A percentile compares a stretch with the other conserved stretches of the same genome.
phyloP scores from a whole-genome alignment of 2,329 filamentous ascomycete species.

The Penicillium hordei region DNA sequence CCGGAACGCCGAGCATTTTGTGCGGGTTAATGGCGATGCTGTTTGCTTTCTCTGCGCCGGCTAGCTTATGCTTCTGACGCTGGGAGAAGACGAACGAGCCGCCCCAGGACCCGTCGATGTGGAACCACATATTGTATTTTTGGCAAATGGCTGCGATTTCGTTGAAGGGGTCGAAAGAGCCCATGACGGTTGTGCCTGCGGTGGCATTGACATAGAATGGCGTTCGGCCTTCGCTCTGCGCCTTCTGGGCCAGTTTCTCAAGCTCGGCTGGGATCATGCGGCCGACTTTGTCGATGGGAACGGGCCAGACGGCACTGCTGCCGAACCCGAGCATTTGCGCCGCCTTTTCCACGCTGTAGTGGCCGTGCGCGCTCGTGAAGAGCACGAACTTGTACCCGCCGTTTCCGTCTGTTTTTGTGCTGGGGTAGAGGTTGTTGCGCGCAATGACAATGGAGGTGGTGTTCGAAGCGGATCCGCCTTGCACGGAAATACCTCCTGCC shows the following conservation, averaged over 20 bases:
- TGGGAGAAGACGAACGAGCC: conserved; percentile 76
- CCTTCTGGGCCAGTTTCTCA: conserved; percentile 60
- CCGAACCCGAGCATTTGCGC: conserved; percentile 89
- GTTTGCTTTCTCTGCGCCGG: conserved; percentile 72
- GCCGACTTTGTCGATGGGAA: conserved; percentile 71
- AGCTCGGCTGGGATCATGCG: conserved; percentile 69
- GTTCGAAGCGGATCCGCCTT: conserved; percentile 83
- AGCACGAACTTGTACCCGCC: conserved; percentile 66
- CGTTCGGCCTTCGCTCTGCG: conserved; percentile 67
- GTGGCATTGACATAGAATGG: conserved; percentile 96
- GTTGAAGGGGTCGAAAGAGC: conserved; percentile 79
- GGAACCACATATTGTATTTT: conserved; percentile 77
- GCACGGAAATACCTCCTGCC: conserved; percentile 70
- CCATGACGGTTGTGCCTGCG: conserved; percentile 88
- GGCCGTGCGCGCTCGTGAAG: conserved; percentile 86
- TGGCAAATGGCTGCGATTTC: conserved; percentile 70
- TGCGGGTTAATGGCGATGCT: conserved; percentile 89
- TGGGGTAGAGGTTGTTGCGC: conserved; percentile 79
- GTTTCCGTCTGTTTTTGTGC: conserved; percentile 73
- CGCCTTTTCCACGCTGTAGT: conserved; percentile 93
- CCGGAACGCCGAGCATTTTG: conserved; percentile 91
- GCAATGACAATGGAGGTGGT: conserved; percentile 82
- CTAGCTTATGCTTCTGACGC: conserved; percentile 63
- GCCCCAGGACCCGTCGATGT: conserved; percentile 91
- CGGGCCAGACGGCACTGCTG: conserved; percentile 66